Evolutionary conservation across 192 early-diverging fungal genomes (phyloP), one percentile per base, ranked within the genome.

Genomic region (Linnemannia exigua): DNA sequence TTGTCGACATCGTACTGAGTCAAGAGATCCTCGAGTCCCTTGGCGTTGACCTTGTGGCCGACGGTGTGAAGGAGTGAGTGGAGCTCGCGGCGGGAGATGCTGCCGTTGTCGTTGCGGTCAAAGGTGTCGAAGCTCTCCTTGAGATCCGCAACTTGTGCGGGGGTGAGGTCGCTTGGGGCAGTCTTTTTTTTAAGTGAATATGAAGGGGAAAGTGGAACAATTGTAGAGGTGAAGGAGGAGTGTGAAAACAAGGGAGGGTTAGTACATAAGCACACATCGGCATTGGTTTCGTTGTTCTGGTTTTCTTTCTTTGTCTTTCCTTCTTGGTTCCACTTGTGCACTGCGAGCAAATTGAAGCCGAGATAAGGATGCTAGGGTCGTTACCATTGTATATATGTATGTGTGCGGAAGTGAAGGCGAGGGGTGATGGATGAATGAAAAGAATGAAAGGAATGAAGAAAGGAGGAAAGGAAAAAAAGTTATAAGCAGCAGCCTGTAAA

Each of bases 51-150:
- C 75, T 80, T 86, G 79, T 86, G 84, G 37, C 84, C 84, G 51
- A 86, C 84, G 25, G 66, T 86, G 70, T 86, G 78, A 14, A 86
- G 66, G 44, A 86, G 84, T 2, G 79, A 66, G 70, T 66, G 84
- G 35, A 86, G 75, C 51, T 86, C 84, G 35, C 61, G 47, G 41
- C 76, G 76, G 47, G n/a, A 48, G 63, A 86, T 86, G 61, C 70
- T 61, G 47, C 74, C 74, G 19, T 86, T 75, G 28, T 20, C 9
- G 52, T 86, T 80, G 52, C 79, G 74, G 70, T 86, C 84, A 86
- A 86, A 86, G 70, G 78, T 46, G 1, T 79, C 63, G 63, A 86
- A 86, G 75, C 84, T 86, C 38, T 80, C 74, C 84, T 77, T 86
- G 70, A 80, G 46, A 37, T 80, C 78, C 11, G 70, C 63, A 20